These are phyloP conservation scores for Neobulgaria alba DNA, from an alignment of 2,329 filamentous ascomycete species.

Conservation along the genomic window DNA sequence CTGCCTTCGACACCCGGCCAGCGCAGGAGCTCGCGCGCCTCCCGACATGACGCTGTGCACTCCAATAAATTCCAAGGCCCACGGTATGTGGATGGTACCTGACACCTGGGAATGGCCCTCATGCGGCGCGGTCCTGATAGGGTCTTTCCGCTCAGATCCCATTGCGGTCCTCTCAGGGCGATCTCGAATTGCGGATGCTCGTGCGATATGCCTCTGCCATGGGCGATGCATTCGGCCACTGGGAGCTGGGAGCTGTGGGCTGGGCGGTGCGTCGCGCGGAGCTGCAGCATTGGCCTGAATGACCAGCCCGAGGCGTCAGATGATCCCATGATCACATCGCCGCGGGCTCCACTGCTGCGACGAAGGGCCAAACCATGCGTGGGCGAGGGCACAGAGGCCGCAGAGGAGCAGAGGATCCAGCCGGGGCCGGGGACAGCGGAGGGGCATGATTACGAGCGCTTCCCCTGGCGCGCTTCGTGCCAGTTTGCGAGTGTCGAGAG, in stretches of 20 bases:
- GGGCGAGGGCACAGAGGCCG: conserved; percentile 2
- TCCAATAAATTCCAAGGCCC: background rate
- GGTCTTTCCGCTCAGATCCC: background rate
- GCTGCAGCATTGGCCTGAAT: conserved; percentile 16
- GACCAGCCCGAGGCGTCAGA: conserved; percentile 8
- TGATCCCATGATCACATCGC: conserved; percentile 18
- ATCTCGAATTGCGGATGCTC: conserved; percentile 8
- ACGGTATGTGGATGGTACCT: background rate
- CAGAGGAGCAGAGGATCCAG: background rate
- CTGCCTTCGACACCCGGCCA: too few species aligned
- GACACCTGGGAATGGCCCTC: background rate
- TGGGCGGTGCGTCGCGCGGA: too few species aligned
- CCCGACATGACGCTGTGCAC: background rate
- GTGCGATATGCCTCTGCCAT: conserved; percentile 20
- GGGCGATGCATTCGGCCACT: conserved; percentile 13
- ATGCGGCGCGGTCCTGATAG: background rate
- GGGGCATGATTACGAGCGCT: too few species aligned
- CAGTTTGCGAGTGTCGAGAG: too few species aligned
- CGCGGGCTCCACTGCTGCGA: conserved; percentile 8
- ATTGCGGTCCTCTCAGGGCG: conserved; percentile 1
- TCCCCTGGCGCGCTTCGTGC: too few species aligned
- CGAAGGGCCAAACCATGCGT: too few species aligned
- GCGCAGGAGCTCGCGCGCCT: background rate
- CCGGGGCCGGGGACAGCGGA: too few species aligned
- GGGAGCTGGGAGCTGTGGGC: too few species aligned